Evolutionary conservation across 225 moss, liverwort and hornwort species (phyloP).

Genomic region (Sphagnum contortum): DNA sequence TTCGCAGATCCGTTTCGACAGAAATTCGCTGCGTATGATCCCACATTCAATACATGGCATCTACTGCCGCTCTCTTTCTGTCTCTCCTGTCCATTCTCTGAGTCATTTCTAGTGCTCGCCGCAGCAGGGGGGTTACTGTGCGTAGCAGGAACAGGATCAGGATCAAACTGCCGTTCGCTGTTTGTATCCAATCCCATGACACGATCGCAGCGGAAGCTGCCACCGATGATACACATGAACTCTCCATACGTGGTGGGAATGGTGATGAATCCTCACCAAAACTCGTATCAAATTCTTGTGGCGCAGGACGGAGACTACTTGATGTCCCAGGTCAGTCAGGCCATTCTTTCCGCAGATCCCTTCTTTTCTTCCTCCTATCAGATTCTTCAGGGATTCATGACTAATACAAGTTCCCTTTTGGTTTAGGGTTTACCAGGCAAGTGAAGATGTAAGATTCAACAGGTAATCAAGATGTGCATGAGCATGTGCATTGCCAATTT

Average conservation of each 20-base stretch:
- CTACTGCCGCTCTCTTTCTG: conserved; percentile 60
- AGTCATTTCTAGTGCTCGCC: conserved; percentile 51
- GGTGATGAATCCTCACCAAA: conserved; percentile 49
- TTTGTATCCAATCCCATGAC: conserved; percentile 74
- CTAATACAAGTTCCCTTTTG: neutral
- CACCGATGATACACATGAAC: conserved; percentile 58
- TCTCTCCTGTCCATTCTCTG: conserved; percentile 37
- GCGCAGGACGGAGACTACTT: conserved; percentile 72
- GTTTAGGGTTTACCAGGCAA: neutral
- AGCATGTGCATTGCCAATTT: too few species aligned
- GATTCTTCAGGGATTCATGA: neutral
- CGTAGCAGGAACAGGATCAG: conserved; percentile 29
- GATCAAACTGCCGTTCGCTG: conserved; percentile 29
- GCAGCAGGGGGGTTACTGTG: conserved; percentile 75
- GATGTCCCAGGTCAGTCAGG: conserved; percentile 37
- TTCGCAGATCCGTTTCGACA: conserved; percentile 64
- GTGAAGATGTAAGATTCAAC: neutral
- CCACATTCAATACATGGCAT: conserved; percentile 60
- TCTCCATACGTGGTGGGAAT: conserved; percentile 81
- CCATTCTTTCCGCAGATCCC: neutral
- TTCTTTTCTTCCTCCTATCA: too few species aligned
- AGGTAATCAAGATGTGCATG: too few species aligned
- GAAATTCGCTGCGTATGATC: conserved; percentile 69
- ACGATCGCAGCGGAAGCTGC: conserved; percentile 52
- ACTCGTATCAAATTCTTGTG: conserved; percentile 61